These are phyloP conservation scores for Fraxinus platypoda DNA, from an alignment of 305 asterid genomes.

Conservation along the genomic window DNA sequence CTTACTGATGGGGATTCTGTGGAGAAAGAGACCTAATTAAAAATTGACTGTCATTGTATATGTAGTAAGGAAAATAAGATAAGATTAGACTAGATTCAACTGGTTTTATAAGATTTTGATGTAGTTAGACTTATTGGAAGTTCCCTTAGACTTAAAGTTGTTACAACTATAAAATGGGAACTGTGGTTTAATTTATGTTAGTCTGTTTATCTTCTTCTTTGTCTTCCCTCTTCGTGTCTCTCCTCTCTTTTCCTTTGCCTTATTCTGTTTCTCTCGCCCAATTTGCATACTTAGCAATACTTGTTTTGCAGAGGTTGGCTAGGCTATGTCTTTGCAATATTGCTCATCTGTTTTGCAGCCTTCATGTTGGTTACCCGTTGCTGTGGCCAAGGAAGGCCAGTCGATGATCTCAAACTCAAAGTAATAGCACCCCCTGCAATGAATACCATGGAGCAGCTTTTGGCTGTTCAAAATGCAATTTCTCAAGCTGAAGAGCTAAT, in stretches of 20 bases:
- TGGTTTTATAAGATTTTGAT: neutral
- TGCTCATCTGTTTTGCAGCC: slow-evolving; percentile 47
- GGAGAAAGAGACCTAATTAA: neutral
- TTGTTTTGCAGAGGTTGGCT: slow-evolving; percentile 80
- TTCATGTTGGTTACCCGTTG: slow-evolving; percentile 73
- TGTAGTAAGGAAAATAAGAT: neutral
- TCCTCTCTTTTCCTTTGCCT: neutral
- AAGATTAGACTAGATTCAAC: neutral
- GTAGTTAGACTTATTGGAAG: neutral
- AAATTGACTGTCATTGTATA: neutral
- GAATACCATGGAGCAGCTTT: slow-evolving; percentile 93
- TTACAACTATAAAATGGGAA: neutral
- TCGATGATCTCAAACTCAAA: slow-evolving; percentile 56
- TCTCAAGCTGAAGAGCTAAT: slow-evolving; percentile 86
- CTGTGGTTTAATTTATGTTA: neutral
- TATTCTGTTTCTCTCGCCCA: neutral
- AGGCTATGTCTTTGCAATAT: slow-evolving; percentile 50
- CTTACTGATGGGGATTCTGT: neutral
- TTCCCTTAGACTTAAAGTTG: neutral
- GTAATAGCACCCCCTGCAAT: slow-evolving; percentile 75
- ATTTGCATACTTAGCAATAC: neutral
- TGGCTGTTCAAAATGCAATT: slow-evolving; percentile 87
- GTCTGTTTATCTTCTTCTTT: neutral
- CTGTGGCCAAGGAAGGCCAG: slow-evolving; percentile 54
- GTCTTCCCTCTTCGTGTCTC: neutral